Evolutionary conservation across 257 asterid species (phyloP).

Genomic region (Lycium ferocissimum): DNA sequence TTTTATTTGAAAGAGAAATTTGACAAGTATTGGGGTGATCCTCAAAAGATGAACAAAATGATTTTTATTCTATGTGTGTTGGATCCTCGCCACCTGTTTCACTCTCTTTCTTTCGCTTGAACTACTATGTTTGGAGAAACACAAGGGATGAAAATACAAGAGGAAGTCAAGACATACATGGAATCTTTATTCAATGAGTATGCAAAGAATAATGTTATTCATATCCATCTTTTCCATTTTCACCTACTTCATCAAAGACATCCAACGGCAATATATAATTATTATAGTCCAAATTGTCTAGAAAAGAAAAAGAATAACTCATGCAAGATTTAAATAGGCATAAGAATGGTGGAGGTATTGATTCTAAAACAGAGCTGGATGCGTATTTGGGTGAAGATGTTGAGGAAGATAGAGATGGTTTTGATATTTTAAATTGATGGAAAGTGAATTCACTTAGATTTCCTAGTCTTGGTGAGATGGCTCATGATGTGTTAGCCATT

Average conservation of each 20-base stretch:
- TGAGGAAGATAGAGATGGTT: neutral
- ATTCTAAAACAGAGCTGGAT: neutral
- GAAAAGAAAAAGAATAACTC: neutral
- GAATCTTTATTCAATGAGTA: neutral
- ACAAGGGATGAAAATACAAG: neutral
- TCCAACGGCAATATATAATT: neutral
- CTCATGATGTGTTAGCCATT: conserved; percentile 13
- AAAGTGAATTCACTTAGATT: neutral
- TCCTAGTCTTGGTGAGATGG: neutral
- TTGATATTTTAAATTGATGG: conserved; percentile 24
- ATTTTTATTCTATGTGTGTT: neutral
- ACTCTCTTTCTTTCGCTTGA: neutral
- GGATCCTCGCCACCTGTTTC: neutral
- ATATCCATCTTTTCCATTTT: neutral
- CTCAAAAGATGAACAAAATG: conserved; percentile 17
- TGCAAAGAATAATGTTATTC: neutral
- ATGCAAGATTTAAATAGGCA: neutral
- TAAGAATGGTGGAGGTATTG: neutral
- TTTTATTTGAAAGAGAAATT: neutral
- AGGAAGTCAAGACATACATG: neutral
- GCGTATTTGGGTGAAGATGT: neutral
- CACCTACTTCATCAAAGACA: neutral
- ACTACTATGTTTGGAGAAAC: neutral
- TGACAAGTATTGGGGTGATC: conserved; percentile 29
- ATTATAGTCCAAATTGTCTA: neutral